These are phyloP conservation scores for Agaricus blazei DNA, from an alignment of 768 basidiomycete genomes.

Conservation along the genomic window DNA sequence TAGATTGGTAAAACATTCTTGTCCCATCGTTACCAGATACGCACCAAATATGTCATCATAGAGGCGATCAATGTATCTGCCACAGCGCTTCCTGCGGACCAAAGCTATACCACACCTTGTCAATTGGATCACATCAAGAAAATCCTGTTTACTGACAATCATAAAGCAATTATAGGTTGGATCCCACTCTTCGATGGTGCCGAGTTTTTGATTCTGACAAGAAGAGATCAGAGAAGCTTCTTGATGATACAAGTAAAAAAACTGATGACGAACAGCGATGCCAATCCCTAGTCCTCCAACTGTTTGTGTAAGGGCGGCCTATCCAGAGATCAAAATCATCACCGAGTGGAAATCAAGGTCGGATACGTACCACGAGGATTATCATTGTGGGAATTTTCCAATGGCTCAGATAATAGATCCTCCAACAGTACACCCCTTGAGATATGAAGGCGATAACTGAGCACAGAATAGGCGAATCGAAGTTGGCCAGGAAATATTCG, in stretches of 20 bases:
- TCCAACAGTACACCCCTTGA: constrained; percentile 11
- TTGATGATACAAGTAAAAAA: no score
- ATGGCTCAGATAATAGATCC: constrained; percentile 4
- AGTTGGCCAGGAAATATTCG: constrained; percentile 8
- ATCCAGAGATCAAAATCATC: background rate
- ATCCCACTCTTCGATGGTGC: constrained; percentile 3
- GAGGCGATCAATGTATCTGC: constrained; percentile 6
- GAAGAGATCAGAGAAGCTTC: background rate
- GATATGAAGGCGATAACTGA: constrained; percentile 8
- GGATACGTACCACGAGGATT: constrained; percentile 3
- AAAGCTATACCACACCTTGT: background rate
- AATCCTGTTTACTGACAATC: background rate
- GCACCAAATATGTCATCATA: constrained; percentile 2
- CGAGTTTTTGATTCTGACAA: constrained; percentile 6
- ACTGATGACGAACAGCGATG: constrained; percentile 2
- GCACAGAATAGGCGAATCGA: constrained; percentile 9
- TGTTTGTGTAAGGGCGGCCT: constrained; percentile 3
- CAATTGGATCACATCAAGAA: background rate
- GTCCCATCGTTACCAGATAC: background rate
- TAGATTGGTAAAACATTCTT: background rate
- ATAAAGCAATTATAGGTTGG: background rate
- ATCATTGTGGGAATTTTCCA: constrained; percentile 1
- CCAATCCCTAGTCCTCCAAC: constrained; percentile 8
- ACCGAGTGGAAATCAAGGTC: background rate
- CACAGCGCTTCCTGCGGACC: constrained; percentile 3